A percentile compares a stretch with the other conserved stretches of the same genome.
phyloP scores from a whole-genome alignment of 1,284 basidiomycete genomes.

The Cutaneotrichosporon daszewskae region DNA sequence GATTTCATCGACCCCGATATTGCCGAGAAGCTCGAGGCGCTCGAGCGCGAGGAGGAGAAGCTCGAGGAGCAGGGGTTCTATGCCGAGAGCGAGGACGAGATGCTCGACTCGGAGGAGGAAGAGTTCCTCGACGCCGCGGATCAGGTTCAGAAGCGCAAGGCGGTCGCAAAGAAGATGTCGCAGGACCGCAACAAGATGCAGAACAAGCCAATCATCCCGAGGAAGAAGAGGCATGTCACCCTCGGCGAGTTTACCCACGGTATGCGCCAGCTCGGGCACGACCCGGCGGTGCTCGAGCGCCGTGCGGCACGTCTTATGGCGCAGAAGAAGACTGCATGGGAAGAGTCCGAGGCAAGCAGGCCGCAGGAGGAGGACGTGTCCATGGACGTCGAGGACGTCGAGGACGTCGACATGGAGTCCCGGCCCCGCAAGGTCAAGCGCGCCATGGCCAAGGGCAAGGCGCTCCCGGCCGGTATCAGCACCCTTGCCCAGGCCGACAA shows the following conservation, averaged over 20 bases:
- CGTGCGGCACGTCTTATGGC: constrained; percentile 70
- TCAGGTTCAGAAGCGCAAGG: constrained; percentile 59
- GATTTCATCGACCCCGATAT: constrained; percentile 99
- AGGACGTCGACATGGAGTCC: constrained; percentile 9
- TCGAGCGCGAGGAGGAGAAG: constrained; percentile 94
- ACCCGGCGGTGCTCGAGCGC: constrained; percentile 80
- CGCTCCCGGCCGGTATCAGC: constrained; percentile 61
- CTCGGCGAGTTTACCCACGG: constrained; percentile 75
- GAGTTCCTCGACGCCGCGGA: constrained; percentile 64
- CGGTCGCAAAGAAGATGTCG: constrained; percentile 64
- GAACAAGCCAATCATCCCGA: constrained; percentile 76
- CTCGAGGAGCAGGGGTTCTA: constrained; percentile 94
- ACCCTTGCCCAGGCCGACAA: constrained; percentile 72
- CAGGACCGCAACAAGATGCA: constrained; percentile 84
- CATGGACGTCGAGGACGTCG: constrained; percentile 8
- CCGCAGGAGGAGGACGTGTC: constrained; percentile 17
- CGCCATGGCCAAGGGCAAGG: constrained; percentile 3
- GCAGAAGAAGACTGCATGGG: constrained; percentile 42
- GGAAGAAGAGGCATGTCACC: constrained; percentile 81
- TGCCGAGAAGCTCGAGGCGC: constrained; percentile 88
- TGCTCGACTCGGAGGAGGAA: constrained; percentile 91
- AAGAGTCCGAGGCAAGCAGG: constrained; percentile 39
- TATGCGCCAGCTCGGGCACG: constrained; percentile 79
- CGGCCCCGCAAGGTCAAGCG: constrained; percentile 2
- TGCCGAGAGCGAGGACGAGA: constrained; percentile 72